Base-by-base conservation (phyloP, 176 grass and related monocot species). In the Zea mays region DNA sequence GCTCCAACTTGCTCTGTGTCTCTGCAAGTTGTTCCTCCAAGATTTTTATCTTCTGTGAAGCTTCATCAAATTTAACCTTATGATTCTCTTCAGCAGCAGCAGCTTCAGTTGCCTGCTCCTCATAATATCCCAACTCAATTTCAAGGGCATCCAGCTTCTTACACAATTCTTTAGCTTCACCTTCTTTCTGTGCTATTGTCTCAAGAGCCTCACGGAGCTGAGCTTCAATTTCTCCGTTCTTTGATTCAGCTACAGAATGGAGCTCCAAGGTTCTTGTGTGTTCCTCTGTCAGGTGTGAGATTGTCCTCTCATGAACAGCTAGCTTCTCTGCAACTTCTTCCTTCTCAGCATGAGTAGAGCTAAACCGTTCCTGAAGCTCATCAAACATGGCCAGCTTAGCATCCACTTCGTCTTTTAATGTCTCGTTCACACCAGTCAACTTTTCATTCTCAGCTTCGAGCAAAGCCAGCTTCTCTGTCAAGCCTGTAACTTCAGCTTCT, bases 121-220 rank as follows among this genome's bases (percentile, higher is more conserved):
- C 86, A 33, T 86, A 93, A 83, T 75, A 86, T 52, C 81, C 88
- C 40, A 91, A 69, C 73, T 97, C 87, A 65, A 87, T 83, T 85
- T 94, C 94, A 17, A 97, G 88, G 61, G 85, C 82, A 76, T 94
- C 79, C 38, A 92, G 45, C 76, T 89, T 97, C 82, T 97, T 84
- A 83, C 67, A 86, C 76, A 97, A 86, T 14, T 88, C 85, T 87
- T 80, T 86, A 33, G 82, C 68, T 88, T 93, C 90, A 84, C 78
- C 72, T 75, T 88, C 87, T 93, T 83, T 97, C 69, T 56, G 65
- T 67, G 65, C 45, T 77, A 88, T 55, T 7, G 20, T 85, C 58
- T 88, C 90, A 61, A 75, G 59, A 61, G 79, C 79, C 82, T 88
- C 90, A 72, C 16, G 64, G 50, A 91, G 33, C 60, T 85, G 71